phyloP scores from a whole-genome alignment of 1,284 basidiomycete species.

The Filobasidium uniguttulatum region DNA sequence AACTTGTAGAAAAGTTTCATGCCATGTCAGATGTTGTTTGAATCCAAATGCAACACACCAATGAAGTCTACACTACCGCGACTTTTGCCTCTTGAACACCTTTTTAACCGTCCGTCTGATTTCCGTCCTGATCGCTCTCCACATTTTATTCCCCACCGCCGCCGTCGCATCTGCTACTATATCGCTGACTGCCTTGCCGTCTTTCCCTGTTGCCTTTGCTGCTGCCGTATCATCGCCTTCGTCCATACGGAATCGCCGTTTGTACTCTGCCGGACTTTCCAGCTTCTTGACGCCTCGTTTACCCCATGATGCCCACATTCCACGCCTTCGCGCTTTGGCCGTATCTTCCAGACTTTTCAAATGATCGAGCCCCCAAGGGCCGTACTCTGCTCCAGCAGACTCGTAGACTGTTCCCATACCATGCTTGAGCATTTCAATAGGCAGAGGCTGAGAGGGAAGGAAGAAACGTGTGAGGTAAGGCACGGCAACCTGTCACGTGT shows the following conservation, averaged over 20 bases:
- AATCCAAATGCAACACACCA: too few relatives aligned
- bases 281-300: conserved; percentile 24
- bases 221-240: conserved; percentile 3
- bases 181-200: background rate
- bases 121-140: conserved; percentile 9
- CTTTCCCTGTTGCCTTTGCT: background rate
- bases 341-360: conserved; percentile 48
- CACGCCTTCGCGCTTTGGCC: conserved; percentile 40
- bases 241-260: conserved; percentile 43
- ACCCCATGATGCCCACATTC: background rate
- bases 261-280: conserved; percentile 67
- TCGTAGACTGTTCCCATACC: conserved; percentile 64
- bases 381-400: conserved; percentile 64
- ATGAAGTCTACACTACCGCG: too few relatives aligned
- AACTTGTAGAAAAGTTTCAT: too few relatives aligned
- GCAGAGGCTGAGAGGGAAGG: conserved; percentile 46
- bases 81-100: too few relatives aligned
- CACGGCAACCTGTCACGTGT: conserved; percentile 48
- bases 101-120: too few relatives aligned
- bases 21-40: too few relatives aligned
- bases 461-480: conserved; percentile 43
- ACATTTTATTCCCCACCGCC: background rate
- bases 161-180: background rate
- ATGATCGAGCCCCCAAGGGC: conserved; percentile 48
- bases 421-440: conserved; percentile 60